phyloP scores from a whole-genome alignment of 805 yeast genomes.

The Suhomyces pyralidae region DNA sequence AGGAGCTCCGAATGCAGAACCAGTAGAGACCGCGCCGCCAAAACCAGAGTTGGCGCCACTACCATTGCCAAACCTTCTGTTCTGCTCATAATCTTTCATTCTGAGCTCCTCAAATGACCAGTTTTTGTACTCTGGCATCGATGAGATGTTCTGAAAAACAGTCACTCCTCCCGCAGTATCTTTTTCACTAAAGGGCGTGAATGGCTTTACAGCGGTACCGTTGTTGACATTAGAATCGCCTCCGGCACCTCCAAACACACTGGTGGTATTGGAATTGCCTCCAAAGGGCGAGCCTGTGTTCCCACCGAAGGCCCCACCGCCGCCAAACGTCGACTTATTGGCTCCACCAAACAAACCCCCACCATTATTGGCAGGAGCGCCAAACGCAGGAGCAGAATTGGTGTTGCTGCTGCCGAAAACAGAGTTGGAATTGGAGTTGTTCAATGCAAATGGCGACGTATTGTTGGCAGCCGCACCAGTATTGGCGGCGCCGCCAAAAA shows the following conservation, averaged over 20 bases:
- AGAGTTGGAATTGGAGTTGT: slow-evolving; percentile 22
- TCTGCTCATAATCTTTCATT: slow-evolving; percentile 78
- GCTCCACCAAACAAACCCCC: slow-evolving; percentile 28
- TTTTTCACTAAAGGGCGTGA: slow-evolving; percentile 65
- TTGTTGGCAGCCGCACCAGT: slow-evolving; percentile 9
- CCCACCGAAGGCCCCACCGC: slow-evolving; percentile 9
- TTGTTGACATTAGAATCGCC: slow-evolving; percentile 39
- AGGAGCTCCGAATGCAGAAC: slow-evolving; percentile 24
- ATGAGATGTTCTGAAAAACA: slow-evolving; percentile 67
- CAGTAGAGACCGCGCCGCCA: slow-evolving; percentile 22
- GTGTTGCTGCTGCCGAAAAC: slow-evolving; percentile 34
- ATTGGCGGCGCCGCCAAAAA: slow-evolving; percentile 10
- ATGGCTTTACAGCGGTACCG: slow-evolving; percentile 75
- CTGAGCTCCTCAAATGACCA: slow-evolving; percentile 87
- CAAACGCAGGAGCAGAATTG: slow-evolving; percentile 3
- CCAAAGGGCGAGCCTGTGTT: slow-evolving; percentile 28
- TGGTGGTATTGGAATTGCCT: slow-evolving; percentile 16
- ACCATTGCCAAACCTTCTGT: slow-evolving; percentile 56
- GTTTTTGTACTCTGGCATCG: slow-evolving; percentile 88
- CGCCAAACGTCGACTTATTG: slow-evolving; percentile 16
- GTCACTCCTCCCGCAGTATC: slow-evolving; percentile 59
- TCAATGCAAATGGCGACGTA: slow-evolving; percentile 5
- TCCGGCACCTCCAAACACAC: slow-evolving; percentile 19
- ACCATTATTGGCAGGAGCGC: not conserved
- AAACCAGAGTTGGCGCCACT: slow-evolving; percentile 25